A percentile compares a stretch with the other conserved stretches of the same genome.
phyloP scores from a whole-genome alignment of 1,139 yeast species.

The Lizanozyma gosingica region DNA sequence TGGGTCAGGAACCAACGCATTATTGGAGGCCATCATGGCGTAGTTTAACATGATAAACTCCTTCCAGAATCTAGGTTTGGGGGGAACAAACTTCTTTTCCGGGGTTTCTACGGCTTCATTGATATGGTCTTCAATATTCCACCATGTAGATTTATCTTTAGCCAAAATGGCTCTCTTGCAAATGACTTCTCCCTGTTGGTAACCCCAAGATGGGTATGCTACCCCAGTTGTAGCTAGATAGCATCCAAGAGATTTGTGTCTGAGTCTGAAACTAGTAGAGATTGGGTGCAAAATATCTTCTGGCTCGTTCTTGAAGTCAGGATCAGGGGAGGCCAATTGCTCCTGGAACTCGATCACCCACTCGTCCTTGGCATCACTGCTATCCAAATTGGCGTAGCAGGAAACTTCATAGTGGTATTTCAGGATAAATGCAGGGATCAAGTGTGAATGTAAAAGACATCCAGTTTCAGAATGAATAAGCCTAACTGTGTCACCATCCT shows the following conservation, averaged over 20 bases:
- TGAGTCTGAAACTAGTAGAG: slow-evolving; percentile 59
- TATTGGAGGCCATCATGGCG: slow-evolving; percentile 75
- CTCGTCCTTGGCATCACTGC: slow-evolving; percentile 59
- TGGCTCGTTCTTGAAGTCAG: slow-evolving; percentile 30
- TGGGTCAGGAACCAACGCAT: slow-evolving; percentile 65
- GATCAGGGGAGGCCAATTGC: slow-evolving; percentile 47
- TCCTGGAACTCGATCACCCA: slow-evolving; percentile 62
- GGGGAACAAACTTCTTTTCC: slow-evolving; percentile 40
- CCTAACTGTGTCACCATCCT: slow-evolving; percentile 49
- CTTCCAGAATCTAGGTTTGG: slow-evolving; percentile 60
- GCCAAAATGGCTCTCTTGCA: slow-evolving; percentile 45
- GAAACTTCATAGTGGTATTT: slow-evolving; percentile 52
- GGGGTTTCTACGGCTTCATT: slow-evolving; percentile 36
- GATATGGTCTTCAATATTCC: slow-evolving; percentile 68
- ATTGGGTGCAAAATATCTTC: slow-evolving; percentile 49
- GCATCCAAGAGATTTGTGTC: slow-evolving; percentile 57
- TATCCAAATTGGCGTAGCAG: slow-evolving; percentile 50
- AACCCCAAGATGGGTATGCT: slow-evolving; percentile 74
- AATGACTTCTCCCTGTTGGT: slow-evolving; percentile 70
- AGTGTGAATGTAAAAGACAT: slow-evolving; percentile 56
- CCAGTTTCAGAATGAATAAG: slow-evolving; percentile 45
- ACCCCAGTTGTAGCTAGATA: slow-evolving; percentile 67
- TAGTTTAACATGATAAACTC: slow-evolving; percentile 62
- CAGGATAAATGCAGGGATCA: slow-evolving; percentile 46
- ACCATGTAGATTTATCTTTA: slow-evolving; percentile 64